phyloP scores from a whole-genome alignment of 768 basidiomycete species.

The Serpula lacrymans region DNA sequence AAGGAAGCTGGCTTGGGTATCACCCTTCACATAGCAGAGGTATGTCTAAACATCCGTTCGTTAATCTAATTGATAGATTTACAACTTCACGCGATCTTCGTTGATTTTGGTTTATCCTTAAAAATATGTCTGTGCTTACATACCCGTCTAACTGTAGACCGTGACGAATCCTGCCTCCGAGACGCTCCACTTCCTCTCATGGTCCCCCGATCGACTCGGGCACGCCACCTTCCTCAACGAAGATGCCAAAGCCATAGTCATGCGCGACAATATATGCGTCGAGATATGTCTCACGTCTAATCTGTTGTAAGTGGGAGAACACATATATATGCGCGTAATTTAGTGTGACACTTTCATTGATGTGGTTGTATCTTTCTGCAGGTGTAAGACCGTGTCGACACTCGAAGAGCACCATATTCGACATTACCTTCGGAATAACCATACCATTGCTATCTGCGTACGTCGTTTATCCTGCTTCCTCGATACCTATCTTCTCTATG shows the following conservation, averaged over 20 bases:
- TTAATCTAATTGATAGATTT: background rate
- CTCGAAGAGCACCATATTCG: slow-evolving; percentile 73
- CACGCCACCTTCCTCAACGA: slow-evolving; percentile 79
- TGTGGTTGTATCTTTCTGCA: slow-evolving; percentile 18
- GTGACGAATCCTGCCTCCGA: slow-evolving; percentile 49
- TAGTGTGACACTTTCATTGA: background rate
- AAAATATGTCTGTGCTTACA: too few relatives aligned
- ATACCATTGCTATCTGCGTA: slow-evolving; percentile 79
- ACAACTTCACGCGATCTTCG: too few relatives aligned
- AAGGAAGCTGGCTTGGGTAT: slow-evolving; percentile 60
- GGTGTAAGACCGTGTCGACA: slow-evolving; percentile 63
- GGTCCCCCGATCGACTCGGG: slow-evolving; percentile 64
- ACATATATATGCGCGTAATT: too few relatives aligned
- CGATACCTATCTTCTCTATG: too few relatives aligned
- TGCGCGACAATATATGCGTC: slow-evolving; percentile 50
- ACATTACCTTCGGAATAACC: slow-evolving; percentile 57
- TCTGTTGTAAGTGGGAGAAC: slow-evolving; percentile 51
- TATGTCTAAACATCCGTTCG: slow-evolving; percentile 22
- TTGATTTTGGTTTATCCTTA: too few relatives aligned
- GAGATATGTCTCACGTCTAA: slow-evolving; percentile 86
- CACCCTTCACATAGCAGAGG: slow-evolving; percentile 87
- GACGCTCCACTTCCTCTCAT: slow-evolving; percentile 57
- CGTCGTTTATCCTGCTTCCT: slow-evolving; percentile 28
- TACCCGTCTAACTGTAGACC: slow-evolving; percentile 35
- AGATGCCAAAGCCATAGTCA: slow-evolving; percentile 53